These are phyloP conservation scores for Botrytis hyacinthi DNA, from an alignment of 2,329 filamentous ascomycete genomes.

Conservation along the genomic window DNA sequence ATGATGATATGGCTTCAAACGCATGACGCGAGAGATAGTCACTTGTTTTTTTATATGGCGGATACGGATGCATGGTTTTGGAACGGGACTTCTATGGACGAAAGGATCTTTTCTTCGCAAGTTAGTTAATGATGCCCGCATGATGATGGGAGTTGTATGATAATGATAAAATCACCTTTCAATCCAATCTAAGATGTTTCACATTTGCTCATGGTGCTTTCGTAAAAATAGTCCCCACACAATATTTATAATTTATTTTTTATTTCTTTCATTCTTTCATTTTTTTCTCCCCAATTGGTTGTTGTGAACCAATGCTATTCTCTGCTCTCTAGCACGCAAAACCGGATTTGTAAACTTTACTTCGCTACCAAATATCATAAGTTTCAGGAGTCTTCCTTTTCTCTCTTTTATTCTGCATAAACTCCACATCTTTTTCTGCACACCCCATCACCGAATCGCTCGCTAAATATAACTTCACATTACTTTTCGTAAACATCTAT, in stretches of 20 bases:
- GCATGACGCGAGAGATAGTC: neutral
- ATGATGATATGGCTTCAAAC: conserved; percentile 8
- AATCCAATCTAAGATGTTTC: neutral
- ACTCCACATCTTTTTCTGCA: neutral
- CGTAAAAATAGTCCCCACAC: no score
- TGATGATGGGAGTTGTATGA: conserved; percentile 7
- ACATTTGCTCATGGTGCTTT: neutral
- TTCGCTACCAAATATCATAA: conserved; percentile 5
- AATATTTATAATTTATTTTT: neutral
- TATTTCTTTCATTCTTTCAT: neutral
- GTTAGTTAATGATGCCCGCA: conserved; percentile 11
- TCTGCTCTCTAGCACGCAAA: neutral
- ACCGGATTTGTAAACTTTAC: neutral
- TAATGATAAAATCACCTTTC: conserved; percentile 9
- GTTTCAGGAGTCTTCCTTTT: neutral
- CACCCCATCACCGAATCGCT: conserved; percentile 5
- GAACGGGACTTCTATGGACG: neutral
- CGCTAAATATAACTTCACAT: conserved; percentile 27
- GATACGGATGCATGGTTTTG: conserved; percentile 3
- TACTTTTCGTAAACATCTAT: conserved; percentile 1
- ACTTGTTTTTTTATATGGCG: neutral
- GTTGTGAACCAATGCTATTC: conserved; percentile 7
- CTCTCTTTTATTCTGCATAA: neutral
- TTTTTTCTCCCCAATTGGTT: neutral
- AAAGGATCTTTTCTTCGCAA: neutral